Evolutionary conservation across 208 protist species (phyloP).

Genomic region (Wallacemonas sp.): DNA sequence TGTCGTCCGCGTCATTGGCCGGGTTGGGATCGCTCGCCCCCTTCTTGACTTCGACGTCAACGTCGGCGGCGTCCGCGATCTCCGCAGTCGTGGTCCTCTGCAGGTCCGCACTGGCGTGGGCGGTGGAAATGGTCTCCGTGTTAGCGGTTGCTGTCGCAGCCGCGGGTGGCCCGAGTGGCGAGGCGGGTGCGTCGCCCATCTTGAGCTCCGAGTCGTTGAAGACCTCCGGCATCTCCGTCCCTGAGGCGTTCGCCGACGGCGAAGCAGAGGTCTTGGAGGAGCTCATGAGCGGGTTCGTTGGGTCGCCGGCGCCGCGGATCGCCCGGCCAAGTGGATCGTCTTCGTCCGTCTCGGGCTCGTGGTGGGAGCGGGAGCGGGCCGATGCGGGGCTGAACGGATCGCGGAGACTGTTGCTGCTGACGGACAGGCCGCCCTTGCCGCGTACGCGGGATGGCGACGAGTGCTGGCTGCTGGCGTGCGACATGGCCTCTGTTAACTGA

Average conservation of each 20-base stretch:
- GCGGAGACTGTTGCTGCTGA: neutral
- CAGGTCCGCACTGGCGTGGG: neutral
- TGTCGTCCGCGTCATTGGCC: slow-evolving; percentile 10
- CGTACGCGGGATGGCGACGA: neutral
- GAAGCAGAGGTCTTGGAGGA: too few relatives aligned
- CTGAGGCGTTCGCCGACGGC: neutral
- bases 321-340: neutral
- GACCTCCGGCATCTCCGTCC: neutral
- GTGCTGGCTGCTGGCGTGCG: neutral
- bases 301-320: neutral
- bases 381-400: neutral
- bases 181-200: neutral
- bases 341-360: neutral
- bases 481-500: slow-evolving; percentile 7
- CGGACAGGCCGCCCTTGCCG: neutral
- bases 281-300: neutral
- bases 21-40: neutral
- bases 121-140: neutral
- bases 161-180: neutral
- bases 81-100: neutral
- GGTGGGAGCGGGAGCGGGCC: neutral
- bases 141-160: too few relatives aligned
- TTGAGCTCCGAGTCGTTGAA: slow-evolving; percentile 1
- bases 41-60: neutral
- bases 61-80: neutral